Percentiles rank a stretch among this genome's conserved stretches.
These are phyloP conservation scores for Colletotrichum eleusines DNA, from an alignment of 2,329 filamentous ascomycete species.

Conservation along the genomic window DNA sequence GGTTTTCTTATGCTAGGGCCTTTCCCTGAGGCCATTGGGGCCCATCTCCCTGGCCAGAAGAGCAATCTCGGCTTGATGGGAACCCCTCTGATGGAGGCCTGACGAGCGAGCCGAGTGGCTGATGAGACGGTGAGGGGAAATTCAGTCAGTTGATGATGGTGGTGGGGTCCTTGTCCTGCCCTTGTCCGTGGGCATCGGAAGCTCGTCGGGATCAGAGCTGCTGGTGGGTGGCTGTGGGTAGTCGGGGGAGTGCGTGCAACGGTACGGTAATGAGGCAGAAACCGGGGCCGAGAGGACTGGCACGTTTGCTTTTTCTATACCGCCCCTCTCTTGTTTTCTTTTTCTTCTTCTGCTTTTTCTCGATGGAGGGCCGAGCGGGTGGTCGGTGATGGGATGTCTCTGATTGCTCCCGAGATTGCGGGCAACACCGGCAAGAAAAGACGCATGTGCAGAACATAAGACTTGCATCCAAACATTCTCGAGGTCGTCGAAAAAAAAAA, in stretches of 20 bases:
- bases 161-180: slow-evolving; percentile 23
- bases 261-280: slow-evolving; percentile 15
- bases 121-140: slow-evolving; percentile 33
- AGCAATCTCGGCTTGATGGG: slow-evolving; percentile 36
- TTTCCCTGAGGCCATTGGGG: slow-evolving; percentile 29
- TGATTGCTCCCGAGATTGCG: slow-evolving; percentile 28
- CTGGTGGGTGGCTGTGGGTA: slow-evolving; percentile 27
- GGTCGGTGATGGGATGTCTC: slow-evolving; percentile 30
- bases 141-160: slow-evolving; percentile 42
- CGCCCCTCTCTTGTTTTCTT: not conserved
- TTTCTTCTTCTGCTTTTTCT: not conserved
- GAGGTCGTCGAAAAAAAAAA: not conserved
- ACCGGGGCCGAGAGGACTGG: slow-evolving; percentile 8
- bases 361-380: slow-evolving; percentile 26
- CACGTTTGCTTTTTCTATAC: slow-evolving; percentile 12
- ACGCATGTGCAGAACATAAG: not conserved
- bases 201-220: slow-evolving; percentile 38
- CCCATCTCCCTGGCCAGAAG: slow-evolving; percentile 23
- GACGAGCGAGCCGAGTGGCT: slow-evolving; percentile 38
- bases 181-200: slow-evolving; percentile 28
- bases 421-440: slow-evolving; percentile 18
- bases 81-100: slow-evolving; percentile 41
- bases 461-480: not conserved
- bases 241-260: slow-evolving; percentile 16
- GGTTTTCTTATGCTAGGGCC: no score